These are phyloP conservation scores for Onygenales sp. DNA, from an alignment of 2,329 filamentous ascomycete species.

Conservation along the genomic window DNA sequence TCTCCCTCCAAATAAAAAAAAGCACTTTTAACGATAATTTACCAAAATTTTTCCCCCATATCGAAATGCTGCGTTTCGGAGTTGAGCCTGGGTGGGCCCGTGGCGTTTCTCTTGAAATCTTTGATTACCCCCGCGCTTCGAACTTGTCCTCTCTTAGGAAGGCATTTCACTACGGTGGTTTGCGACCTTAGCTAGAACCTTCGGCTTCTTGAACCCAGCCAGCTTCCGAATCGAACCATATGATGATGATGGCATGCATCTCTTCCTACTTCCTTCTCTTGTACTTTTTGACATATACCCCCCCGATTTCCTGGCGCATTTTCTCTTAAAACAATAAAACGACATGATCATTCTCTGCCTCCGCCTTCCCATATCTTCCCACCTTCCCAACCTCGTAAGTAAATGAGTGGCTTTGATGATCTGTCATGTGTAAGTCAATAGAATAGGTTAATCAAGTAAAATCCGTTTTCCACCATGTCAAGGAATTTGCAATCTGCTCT, in stretches of 20 bases:
- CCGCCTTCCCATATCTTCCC: background rate
- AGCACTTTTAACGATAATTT: background rate
- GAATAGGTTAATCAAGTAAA: background rate
- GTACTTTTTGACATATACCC: background rate
- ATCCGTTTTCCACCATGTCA: background rate
- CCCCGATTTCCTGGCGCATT: background rate
- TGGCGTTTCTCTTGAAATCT: background rate
- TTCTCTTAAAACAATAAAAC: background rate
- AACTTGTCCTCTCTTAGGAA: background rate
- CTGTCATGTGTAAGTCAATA: too few relatives aligned
- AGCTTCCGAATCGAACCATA: background rate
- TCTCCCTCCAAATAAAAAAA: conserved; percentile 51
- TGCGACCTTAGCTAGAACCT: background rate
- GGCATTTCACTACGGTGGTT: background rate
- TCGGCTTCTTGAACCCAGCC: background rate
- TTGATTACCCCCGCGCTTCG: background rate
- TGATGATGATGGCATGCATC: background rate
- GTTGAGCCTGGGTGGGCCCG: background rate
- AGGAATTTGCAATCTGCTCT: too few relatives aligned
- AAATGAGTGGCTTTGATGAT: too few relatives aligned
- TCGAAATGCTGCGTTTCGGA: background rate
- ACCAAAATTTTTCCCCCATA: background rate
- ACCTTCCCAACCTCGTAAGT: background rate
- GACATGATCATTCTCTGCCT: background rate
- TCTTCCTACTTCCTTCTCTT: background rate